A percentile compares a stretch with the other conserved stretches of the same genome.
Conservation (phyloP, 495 filamentous ascomycete species). For the Xanthoparmelia taractica region DNA sequence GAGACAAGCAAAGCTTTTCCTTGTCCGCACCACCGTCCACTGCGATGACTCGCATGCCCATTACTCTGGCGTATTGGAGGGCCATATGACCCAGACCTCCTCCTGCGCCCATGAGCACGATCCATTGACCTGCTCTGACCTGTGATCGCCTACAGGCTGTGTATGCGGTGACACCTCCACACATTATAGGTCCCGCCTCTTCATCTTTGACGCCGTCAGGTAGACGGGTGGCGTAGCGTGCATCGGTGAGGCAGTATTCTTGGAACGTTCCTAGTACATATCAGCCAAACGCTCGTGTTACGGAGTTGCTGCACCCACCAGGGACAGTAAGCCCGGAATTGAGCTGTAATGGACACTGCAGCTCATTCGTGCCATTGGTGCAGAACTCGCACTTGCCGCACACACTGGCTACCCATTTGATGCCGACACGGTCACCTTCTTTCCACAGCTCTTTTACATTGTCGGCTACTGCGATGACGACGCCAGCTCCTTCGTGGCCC, state of each 20-base stretch:
- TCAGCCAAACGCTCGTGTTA: background rate
- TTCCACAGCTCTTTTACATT: background rate
- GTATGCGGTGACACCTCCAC: constrained; percentile 48
- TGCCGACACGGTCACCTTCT: background rate
- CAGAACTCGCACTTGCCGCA: constrained; percentile 9
- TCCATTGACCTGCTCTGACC: constrained; percentile 41
- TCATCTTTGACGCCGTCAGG: constrained; percentile 43
- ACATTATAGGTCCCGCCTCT: constrained; percentile 45
- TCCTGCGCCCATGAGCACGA: constrained; percentile 49
- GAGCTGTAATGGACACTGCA: background rate
- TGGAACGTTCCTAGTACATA: constrained; percentile 3
- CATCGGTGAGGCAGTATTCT: constrained; percentile 5
- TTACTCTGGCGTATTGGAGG: constrained; percentile 46
- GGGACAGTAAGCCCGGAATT: background rate
- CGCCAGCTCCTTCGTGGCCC: constrained; percentile 5
- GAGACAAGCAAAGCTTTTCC: constrained; percentile 1
- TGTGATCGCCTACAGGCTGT: constrained; percentile 38
- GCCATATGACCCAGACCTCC: constrained; percentile 59
- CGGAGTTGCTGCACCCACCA: background rate
- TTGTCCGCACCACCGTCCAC: background rate
- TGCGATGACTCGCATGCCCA: constrained; percentile 6
- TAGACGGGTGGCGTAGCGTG: constrained; percentile 28
- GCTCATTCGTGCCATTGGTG: background rate
- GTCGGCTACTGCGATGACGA: background rate
- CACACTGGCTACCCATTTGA: constrained; percentile 3